Conservation (phyloP, 768 basidiomycete species). For the Guyanaporus albipodus region DNA sequence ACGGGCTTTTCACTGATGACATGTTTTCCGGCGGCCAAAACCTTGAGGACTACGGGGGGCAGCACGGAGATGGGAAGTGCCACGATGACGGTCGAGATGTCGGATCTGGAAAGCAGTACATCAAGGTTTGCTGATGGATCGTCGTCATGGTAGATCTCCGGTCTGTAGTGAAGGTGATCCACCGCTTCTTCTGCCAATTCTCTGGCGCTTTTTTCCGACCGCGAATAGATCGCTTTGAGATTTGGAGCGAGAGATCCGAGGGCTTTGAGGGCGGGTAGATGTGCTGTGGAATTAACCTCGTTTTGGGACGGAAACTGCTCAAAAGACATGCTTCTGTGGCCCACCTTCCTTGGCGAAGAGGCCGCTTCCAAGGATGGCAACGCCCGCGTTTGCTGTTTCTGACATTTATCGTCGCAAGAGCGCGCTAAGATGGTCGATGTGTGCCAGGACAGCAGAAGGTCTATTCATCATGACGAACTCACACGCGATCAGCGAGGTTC, state of each 20-base stretch:
- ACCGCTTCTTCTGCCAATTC: constrained; percentile 49
- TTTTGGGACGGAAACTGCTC: constrained; percentile 12
- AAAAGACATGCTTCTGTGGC: constrained; percentile 18
- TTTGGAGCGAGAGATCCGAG: constrained; percentile 44
- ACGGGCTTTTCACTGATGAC: constrained; percentile 89
- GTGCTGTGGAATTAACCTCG: constrained; percentile 39
- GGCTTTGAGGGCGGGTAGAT: constrained; percentile 69
- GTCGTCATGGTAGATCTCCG: constrained; percentile 56
- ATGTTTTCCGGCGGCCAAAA: constrained; percentile 75
- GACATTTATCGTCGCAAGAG: too few relatives aligned
- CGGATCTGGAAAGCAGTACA: constrained; percentile 59
- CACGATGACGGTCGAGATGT: constrained; percentile 71
- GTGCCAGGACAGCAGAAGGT: too few relatives aligned
- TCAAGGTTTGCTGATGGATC: constrained; percentile 46
- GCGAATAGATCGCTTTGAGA: constrained; percentile 75
- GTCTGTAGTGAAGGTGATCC: constrained; percentile 35
- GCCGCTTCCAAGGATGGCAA: constrained; percentile 80
- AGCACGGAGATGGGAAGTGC: constrained; percentile 75
- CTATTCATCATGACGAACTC: too few relatives aligned
- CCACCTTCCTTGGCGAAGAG: constrained; percentile 73
- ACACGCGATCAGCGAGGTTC: too few relatives aligned
- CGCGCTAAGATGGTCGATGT: too few relatives aligned
- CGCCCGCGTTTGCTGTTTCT: constrained; percentile 37
- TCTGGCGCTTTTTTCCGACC: constrained; percentile 58
- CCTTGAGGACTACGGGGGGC: constrained; percentile 60